Percentiles rank a stretch among this genome's conserved stretches.
Conservation (phyloP, 352 stramenopile species). For the Globisporangium cederbergense region DNA sequence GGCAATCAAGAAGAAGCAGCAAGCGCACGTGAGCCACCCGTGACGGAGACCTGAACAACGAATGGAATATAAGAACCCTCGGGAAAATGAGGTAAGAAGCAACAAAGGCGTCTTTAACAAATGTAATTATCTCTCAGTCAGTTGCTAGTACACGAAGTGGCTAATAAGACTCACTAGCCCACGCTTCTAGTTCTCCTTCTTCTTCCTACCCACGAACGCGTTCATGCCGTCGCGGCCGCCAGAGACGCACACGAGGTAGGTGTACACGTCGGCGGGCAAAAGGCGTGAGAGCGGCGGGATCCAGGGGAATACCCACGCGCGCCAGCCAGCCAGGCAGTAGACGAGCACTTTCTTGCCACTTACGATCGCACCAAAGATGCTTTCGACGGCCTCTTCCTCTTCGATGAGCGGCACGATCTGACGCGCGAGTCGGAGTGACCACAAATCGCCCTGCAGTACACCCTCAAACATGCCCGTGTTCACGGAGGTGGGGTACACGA, state of each 20-base stretch:
- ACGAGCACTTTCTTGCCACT: conserved; percentile 53
- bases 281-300: conserved; percentile 40
- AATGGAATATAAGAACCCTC: neutral
- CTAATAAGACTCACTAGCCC: too few species aligned
- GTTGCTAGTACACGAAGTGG: too few species aligned
- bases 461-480: conserved; percentile 80
- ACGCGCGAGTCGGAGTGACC: conserved; percentile 32
- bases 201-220: conserved; percentile 48
- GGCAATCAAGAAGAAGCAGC: neutral
- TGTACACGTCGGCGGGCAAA: conserved; percentile 52
- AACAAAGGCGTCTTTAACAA: too few species aligned
- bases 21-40: neutral
- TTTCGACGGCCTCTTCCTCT: conserved; percentile 42
- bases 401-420: conserved; percentile 49
- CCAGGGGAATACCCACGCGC: conserved; percentile 48
- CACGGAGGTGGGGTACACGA: conserved; percentile 71
- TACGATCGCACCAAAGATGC: conserved; percentile 57
- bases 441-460: conserved; percentile 35
- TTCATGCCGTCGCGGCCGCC: conserved; percentile 75
- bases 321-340: conserved; percentile 62
- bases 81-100: neutral
- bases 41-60: too few species aligned
- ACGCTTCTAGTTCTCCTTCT: neutral
- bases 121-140: neutral
- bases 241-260: conserved; percentile 47